phyloP scores from a whole-genome alignment of 352 stramenopile species.

The Pythium brachiatum region DNA sequence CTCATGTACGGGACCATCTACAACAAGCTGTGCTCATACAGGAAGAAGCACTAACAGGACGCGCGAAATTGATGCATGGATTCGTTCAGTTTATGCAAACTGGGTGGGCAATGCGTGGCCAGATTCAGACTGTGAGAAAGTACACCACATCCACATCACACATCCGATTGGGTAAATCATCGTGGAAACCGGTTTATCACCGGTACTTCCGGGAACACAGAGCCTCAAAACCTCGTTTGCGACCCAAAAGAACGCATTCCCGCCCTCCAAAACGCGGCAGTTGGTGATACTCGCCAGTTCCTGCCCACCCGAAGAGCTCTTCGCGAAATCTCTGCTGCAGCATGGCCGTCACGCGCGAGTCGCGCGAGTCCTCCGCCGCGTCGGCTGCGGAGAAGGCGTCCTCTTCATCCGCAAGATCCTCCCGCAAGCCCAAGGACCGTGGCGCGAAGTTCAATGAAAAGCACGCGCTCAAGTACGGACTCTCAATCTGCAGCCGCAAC shows the following conservation, averaged over 20 bases:
- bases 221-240: constrained; percentile 6
- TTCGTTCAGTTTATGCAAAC: too few species aligned
- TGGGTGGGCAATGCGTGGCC: too few species aligned
- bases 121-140: too few species aligned
- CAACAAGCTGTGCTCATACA: too few species aligned
- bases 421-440: constrained; percentile 52
- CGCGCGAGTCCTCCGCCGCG: background rate
- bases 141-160: too few species aligned
- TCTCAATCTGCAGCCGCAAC: constrained; percentile 62
- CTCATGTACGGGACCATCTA: too few species aligned
- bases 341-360: constrained; percentile 1
- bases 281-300: background rate
- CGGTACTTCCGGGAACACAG: background rate
- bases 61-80: too few species aligned
- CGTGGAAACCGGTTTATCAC: background rate
- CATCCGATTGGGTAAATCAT: too few species aligned
- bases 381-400: background rate
- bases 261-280: constrained; percentile 6
- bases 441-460: constrained; percentile 66
- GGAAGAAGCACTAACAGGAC: too few species aligned
- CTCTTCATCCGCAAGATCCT: background rate
- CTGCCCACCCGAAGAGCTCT: background rate
- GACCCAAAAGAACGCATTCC: constrained; percentile 15
- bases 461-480: constrained; percentile 65
- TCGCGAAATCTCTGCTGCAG: background rate